phyloP scores from a whole-genome alignment of 1,284 basidiomycete genomes.

The Sanghuangporus baumii region DNA sequence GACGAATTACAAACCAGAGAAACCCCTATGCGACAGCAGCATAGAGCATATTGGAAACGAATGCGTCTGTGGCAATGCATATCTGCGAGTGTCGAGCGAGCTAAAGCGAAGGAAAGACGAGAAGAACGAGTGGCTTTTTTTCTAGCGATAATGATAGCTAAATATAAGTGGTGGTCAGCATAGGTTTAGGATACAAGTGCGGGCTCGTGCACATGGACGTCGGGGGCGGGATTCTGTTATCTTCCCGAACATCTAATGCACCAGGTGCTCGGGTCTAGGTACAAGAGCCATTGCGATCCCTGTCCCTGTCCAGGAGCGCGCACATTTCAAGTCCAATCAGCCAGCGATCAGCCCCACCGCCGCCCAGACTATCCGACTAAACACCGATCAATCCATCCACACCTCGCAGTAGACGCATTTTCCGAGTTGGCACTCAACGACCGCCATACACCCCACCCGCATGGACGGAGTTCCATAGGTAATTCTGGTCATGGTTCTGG shows the following conservation, averaged over 20 bases:
- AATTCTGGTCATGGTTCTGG: not conserved
- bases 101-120: not conserved
- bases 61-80: not conserved
- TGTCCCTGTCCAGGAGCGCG: not conserved
- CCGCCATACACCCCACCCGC: not conserved
- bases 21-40: not conserved
- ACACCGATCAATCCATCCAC: not conserved
- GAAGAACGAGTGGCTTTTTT: not conserved
- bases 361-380: not conserved
- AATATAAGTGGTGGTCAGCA: not conserved
- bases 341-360: not conserved
- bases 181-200: not conserved
- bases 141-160: not conserved
- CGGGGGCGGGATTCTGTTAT: not conserved
- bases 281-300: too few species aligned
- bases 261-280: too few species aligned
- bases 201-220: not conserved
- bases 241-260: not conserved
- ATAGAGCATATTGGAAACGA: not conserved
- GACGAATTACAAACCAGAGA: not conserved
- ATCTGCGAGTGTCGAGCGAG: not conserved
- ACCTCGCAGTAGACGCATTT: not conserved
- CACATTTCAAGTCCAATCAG: not conserved
- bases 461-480: not conserved
- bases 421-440: not conserved